phyloP scores from a whole-genome alignment of 306 rosid genomes.

The Prunus kanzakura region DNA sequence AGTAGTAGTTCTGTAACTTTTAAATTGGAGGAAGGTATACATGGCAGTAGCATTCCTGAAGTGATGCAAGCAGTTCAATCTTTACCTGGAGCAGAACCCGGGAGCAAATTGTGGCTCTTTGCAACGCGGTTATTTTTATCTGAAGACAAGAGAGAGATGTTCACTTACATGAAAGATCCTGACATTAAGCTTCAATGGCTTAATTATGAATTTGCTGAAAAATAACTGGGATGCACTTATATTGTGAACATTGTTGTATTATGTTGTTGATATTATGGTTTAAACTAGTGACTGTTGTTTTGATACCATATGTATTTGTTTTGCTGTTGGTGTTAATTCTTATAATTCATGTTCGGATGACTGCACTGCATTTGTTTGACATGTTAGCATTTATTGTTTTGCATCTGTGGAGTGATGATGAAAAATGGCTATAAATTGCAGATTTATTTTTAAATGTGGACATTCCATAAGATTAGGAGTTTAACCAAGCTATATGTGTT shows the following conservation, averaged over 20 bases:
- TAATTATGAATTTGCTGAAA: background rate
- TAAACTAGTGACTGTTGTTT: background rate
- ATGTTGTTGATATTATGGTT: background rate
- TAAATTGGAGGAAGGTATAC: background rate
- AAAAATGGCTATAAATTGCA: too few species aligned
- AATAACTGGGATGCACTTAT: background rate
- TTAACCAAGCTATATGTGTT: too few species aligned
- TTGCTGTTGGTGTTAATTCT: background rate
- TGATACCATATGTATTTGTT: background rate
- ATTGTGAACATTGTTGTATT: background rate
- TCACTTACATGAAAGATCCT: background rate
- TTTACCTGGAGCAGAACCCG: background rate
- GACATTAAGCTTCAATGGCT: background rate
- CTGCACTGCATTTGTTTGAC: too few species aligned
- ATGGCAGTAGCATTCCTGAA: background rate
- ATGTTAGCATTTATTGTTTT: too few species aligned
- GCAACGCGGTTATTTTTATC: background rate
- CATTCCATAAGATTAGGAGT: too few species aligned
- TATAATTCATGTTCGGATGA: too few species aligned
- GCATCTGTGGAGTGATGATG: too few species aligned
- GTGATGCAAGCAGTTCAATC: background rate
- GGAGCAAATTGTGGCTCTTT: background rate
- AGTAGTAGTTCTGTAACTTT: background rate
- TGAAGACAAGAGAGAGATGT: background rate
- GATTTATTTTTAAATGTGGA: too few species aligned